Conservation (phyloP, 495 filamentous ascomycete species). For the Aspergillus wentii region DNA sequence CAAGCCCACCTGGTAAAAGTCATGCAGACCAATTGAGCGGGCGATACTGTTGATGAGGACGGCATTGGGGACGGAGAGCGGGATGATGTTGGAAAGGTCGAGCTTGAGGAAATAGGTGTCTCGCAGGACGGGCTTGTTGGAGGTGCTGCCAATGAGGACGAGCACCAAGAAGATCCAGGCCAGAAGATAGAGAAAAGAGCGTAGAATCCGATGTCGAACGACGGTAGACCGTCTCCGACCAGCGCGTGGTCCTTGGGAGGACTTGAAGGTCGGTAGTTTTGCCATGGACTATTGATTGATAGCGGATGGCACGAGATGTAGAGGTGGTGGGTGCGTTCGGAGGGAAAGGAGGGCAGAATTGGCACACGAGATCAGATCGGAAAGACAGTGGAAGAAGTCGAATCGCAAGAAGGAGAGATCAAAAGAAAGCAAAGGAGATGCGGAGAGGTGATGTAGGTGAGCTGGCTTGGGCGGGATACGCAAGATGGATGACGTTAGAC, state of each 20-base stretch:
- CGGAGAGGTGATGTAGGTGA: too few species aligned
- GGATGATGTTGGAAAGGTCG: slow-evolving; percentile 80
- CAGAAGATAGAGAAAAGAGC: slow-evolving; percentile 65
- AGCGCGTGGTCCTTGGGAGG: slow-evolving; percentile 18
- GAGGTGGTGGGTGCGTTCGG: too few species aligned
- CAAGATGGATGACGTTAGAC: too few species aligned
- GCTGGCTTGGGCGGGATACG: too few species aligned
- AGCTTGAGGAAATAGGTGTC: slow-evolving; percentile 79
- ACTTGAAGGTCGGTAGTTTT: slow-evolving; percentile 28
- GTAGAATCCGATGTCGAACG: slow-evolving; percentile 42
- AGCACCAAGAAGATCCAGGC: slow-evolving; percentile 73
- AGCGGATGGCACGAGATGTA: too few species aligned
- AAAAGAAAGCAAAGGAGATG: too few species aligned
- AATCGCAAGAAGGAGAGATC: too few species aligned
- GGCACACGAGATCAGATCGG: too few species aligned
- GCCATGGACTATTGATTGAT: too few species aligned
- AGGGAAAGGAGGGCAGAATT: too few species aligned
- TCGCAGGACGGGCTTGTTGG: slow-evolving; percentile 51
- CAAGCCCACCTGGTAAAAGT: slow-evolving; percentile 90
- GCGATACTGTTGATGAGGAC: slow-evolving; percentile 81
- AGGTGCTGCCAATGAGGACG: slow-evolving; percentile 69
- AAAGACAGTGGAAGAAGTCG: too few species aligned
- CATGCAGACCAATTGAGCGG: slow-evolving; percentile 81
- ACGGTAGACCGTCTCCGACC: slow-evolving; percentile 26
- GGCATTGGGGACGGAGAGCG: slow-evolving; percentile 66